phyloP scores from a whole-genome alignment of 2,329 filamentous ascomycete species.

The Trichophyton simii region DNA sequence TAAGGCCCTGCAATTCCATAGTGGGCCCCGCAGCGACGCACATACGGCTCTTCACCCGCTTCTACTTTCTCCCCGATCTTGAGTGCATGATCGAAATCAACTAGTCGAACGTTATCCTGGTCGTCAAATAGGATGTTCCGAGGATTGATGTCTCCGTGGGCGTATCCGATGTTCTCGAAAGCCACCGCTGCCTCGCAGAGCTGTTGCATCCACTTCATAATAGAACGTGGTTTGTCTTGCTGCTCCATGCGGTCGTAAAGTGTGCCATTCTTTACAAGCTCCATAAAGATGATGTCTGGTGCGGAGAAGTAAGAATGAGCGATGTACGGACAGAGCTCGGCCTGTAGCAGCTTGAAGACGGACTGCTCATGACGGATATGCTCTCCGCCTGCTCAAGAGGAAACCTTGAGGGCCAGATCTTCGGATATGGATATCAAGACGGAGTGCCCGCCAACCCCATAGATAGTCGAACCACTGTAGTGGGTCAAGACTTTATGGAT shows the following conservation, averaged over 20 bases:
- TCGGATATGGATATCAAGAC: not conserved
- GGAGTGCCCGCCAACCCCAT: not conserved
- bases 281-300: not conserved
- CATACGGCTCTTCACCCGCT: not conserved
- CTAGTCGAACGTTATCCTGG: conserved; percentile 13
- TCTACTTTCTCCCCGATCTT: not conserved
- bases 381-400: not conserved
- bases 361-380: not conserved
- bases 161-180: conserved; percentile 12
- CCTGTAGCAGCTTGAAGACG: not conserved
- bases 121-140: conserved; percentile 13
- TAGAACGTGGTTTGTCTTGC: not conserved
- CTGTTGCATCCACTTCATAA: conserved; percentile 3
- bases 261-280: not conserved
- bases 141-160: conserved; percentile 14
- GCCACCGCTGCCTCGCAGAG: conserved; percentile 12
- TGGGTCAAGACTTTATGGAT: not conserved
- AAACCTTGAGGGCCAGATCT: not conserved
- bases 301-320: not conserved
- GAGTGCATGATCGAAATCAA: conserved; percentile 13
- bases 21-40: not conserved
- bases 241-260: not conserved
- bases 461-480: not conserved
- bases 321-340: not conserved
- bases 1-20: not conserved